These are phyloP conservation scores for Porogramme epimiltina DNA, from an alignment of 1,284 basidiomycete genomes.

Conservation along the genomic window DNA sequence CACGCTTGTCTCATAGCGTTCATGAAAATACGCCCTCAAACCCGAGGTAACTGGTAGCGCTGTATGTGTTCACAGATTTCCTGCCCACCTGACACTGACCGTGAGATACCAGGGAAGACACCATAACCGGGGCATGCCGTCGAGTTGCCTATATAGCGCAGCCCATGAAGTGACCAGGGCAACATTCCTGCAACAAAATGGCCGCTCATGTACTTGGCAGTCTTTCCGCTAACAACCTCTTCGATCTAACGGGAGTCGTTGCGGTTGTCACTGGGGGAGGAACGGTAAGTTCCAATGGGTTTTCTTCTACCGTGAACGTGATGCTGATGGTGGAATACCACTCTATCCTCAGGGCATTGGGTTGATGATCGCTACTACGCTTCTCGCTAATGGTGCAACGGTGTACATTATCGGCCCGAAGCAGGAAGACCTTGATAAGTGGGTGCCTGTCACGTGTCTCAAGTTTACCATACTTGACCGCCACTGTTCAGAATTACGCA, in stretches of 20 bases:
- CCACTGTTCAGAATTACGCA: constrained; percentile 32
- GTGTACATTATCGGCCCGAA: constrained; percentile 50
- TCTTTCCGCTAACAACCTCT: constrained; percentile 38
- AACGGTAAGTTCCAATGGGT: constrained; percentile 28
- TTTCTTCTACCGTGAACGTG: neutral
- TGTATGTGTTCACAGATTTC: too few relatives aligned
- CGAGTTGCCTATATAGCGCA: too few relatives aligned
- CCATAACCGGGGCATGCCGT: too few relatives aligned
- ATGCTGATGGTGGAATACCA: too few relatives aligned
- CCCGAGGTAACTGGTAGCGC: too few relatives aligned
- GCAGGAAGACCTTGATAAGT: constrained; percentile 44
- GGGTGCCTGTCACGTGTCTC: constrained; percentile 4
- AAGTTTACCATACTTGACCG: neutral
- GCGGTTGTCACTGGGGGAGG: constrained; percentile 48
- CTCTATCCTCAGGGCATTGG: constrained; percentile 44
- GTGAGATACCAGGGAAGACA: too few relatives aligned
- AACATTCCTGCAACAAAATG: neutral
- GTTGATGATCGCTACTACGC: constrained; percentile 46
- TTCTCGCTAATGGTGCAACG: constrained; percentile 51
- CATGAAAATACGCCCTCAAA: too few relatives aligned
- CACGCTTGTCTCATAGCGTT: too few relatives aligned
- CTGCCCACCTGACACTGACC: too few relatives aligned
- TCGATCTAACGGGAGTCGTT: constrained; percentile 43
- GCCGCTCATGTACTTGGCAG: constrained; percentile 35
- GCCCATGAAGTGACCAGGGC: too few relatives aligned